Conservation (phyloP, 2,329 filamentous ascomycete species). For the Geosmithia flava region DNA sequence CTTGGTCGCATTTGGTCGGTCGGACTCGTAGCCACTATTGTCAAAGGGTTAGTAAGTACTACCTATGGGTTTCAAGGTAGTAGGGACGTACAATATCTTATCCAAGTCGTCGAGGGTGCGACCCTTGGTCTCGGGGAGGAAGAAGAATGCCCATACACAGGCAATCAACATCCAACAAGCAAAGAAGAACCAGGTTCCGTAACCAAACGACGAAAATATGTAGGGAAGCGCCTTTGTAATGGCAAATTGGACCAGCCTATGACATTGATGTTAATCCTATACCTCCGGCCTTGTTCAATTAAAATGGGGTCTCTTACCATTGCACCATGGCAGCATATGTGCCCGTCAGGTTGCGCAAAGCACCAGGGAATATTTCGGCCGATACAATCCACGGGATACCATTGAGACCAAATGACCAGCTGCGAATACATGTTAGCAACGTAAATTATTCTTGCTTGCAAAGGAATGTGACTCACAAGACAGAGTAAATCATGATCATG, state of each 20-base stretch:
- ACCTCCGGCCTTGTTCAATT: background rate
- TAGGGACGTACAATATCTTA: conserved; percentile 14
- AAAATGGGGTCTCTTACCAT: conserved; percentile 11
- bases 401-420: conserved; percentile 30
- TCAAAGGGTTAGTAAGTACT: background rate
- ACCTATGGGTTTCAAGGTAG: background rate
- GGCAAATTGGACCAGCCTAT: conserved; percentile 24
- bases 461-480: conserved; percentile 27
- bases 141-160: conserved; percentile 34
- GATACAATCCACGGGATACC: conserved; percentile 32
- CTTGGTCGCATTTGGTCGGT: background rate
- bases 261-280: background rate
- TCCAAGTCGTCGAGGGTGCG: conserved; percentile 41
- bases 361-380: conserved; percentile 30
- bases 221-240: conserved; percentile 31
- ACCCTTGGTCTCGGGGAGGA: conserved; percentile 43
- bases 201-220: conserved; percentile 28
- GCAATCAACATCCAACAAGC: conserved; percentile 35
- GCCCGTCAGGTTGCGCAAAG: conserved; percentile 26
- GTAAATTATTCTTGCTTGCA: background rate
- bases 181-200: conserved; percentile 46
- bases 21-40: background rate
- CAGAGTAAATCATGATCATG: conserved; percentile 40
- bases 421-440: conserved; percentile 5
- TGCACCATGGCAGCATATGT: conserved; percentile 26